Evolutionary conservation across 192 early-diverging fungal species (phyloP).

Genomic region (Entomortierella chlamydospora): DNA sequence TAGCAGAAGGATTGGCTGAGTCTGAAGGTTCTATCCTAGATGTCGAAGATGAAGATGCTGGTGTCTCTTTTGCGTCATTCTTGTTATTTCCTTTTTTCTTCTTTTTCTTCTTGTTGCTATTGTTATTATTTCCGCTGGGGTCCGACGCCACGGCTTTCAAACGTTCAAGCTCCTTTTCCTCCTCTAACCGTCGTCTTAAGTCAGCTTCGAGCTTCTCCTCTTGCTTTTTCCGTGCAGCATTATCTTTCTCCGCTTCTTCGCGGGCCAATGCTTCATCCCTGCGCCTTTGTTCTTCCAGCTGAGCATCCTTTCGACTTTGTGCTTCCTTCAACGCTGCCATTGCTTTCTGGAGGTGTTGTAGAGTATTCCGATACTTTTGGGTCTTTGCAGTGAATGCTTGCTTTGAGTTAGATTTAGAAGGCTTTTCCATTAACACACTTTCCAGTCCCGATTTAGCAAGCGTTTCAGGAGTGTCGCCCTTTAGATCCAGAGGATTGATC

Average conservation of each 20-base stretch:
- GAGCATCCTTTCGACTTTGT: slow-evolving; percentile 65
- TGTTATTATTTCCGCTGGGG: slow-evolving; percentile 41
- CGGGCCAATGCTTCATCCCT: slow-evolving; percentile 58
- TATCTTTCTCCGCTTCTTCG: slow-evolving; percentile 52
- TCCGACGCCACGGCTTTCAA: slow-evolving; percentile 47
- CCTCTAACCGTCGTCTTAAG: slow-evolving; percentile 37
- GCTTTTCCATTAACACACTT: slow-evolving; percentile 36
- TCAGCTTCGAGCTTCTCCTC: slow-evolving; percentile 56
- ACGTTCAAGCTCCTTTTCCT: slow-evolving; percentile 56
- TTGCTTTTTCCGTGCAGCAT: slow-evolving; percentile 51
- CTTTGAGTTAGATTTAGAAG: slow-evolving; percentile 24
- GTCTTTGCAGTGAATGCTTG: slow-evolving; percentile 25
- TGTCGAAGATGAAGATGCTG: neutral
- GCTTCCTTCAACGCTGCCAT: slow-evolving; percentile 36
- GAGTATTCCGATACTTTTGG: slow-evolving; percentile 27
- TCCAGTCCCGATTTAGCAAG: slow-evolving; percentile 44
- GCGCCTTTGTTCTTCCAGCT: slow-evolving; percentile 63
- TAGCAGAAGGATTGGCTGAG: slow-evolving; percentile 2
- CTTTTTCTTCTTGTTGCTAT: slow-evolving; percentile 29
- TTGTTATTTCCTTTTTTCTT: slow-evolving; percentile 27
- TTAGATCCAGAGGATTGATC: slow-evolving; percentile 42
- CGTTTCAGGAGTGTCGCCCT: slow-evolving; percentile 49
- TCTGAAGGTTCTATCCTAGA: neutral
- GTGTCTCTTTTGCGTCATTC: slow-evolving; percentile 21
- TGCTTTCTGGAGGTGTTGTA: slow-evolving; percentile 51